phyloP scores from a whole-genome alignment of 2,329 filamentous ascomycete genomes.

The Fusarium scirpi region DNA sequence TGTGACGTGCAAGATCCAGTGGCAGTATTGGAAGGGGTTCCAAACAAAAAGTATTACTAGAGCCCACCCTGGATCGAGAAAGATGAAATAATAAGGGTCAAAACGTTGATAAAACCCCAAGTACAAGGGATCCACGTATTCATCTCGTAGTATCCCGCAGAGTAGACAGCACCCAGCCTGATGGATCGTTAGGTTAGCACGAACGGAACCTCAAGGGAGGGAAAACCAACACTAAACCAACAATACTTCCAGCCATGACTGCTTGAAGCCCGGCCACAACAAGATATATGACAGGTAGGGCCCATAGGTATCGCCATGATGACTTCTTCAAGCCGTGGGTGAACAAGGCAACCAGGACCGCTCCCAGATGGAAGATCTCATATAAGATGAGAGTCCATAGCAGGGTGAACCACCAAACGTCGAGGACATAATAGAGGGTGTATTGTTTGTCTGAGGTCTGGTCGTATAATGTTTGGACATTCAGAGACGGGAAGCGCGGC shows the following conservation, averaged over 20 bases:
- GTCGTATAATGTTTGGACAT: constrained; percentile 72
- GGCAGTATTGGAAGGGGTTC: neutral
- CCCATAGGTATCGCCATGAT: constrained; percentile 74
- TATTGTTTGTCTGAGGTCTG: constrained; percentile 57
- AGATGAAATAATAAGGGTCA: constrained; percentile 85
- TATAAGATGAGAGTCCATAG: constrained; percentile 88
- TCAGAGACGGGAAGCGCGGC: constrained; percentile 84
- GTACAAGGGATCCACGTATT: constrained; percentile 94
- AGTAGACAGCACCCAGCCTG: constrained; percentile 83
- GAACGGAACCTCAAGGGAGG: neutral
- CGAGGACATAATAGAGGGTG: constrained; percentile 77
- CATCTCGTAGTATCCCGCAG: constrained; percentile 87
- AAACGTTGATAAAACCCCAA: constrained; percentile 86
- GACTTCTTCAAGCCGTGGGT: constrained; percentile 73
- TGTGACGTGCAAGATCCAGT: neutral
- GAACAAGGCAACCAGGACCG: constrained; percentile 76
- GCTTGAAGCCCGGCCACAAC: constrained; percentile 81
- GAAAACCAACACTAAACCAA: constrained; percentile 78
- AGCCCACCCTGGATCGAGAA: constrained; percentile 94
- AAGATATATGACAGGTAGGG: constrained; percentile 77
- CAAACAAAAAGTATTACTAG: constrained; percentile 56
- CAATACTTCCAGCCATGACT: constrained; percentile 81
- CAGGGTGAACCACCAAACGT: constrained; percentile 90
- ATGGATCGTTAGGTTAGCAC: constrained; percentile 39
- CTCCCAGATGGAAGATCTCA: constrained; percentile 78